Conservation (phyloP, 2,329 filamentous ascomycete genomes). For the Leptographium lundbergii region DNA sequence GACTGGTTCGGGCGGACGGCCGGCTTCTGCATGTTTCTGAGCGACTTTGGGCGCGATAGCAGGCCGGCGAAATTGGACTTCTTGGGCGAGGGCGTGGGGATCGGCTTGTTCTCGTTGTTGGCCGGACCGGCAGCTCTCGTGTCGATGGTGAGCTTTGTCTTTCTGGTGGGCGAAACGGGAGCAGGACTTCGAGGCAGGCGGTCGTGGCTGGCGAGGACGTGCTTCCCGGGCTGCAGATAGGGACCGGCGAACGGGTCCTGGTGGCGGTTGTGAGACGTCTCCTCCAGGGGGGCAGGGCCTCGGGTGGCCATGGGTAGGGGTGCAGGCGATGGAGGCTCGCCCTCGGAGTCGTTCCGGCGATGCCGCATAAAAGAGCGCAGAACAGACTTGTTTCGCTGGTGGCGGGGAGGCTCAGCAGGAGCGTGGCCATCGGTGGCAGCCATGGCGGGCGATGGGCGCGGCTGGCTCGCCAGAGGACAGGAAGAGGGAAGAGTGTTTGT, state of each 20-base stretch:
- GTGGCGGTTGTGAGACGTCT: slow-evolving; percentile 43
- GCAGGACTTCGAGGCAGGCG: not conserved
- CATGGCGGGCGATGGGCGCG: not conserved
- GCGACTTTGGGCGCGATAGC: slow-evolving; percentile 61
- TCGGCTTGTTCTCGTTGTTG: not conserved
- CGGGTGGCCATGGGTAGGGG: slow-evolving; percentile 1
- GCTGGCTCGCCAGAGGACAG: no score
- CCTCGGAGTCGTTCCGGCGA: slow-evolving; percentile 33
- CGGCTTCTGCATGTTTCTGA: slow-evolving; percentile 49
- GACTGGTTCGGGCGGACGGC: slow-evolving; percentile 19
- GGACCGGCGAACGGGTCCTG: slow-evolving; percentile 20
- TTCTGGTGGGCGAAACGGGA: slow-evolving; percentile 42
- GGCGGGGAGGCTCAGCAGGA: slow-evolving; percentile 6
- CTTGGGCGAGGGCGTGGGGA: not conserved
- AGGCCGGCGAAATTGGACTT: slow-evolving; percentile 63
- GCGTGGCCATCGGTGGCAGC: slow-evolving; percentile 1
- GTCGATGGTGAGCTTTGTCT: slow-evolving; percentile 43
- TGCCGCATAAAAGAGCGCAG: slow-evolving; percentile 37
- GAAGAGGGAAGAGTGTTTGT: not conserved
- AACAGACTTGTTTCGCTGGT: slow-evolving; percentile 34
- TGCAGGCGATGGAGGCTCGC: slow-evolving; percentile 20
- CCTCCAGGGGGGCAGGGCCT: slow-evolving; percentile 30
- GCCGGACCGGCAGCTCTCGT: not conserved
- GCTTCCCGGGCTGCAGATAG: slow-evolving; percentile 12
- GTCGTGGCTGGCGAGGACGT: not conserved